These are phyloP conservation scores for Erysimum cheiranthoides DNA, from an alignment of 345 rosid species.

Conservation along the genomic window DNA sequence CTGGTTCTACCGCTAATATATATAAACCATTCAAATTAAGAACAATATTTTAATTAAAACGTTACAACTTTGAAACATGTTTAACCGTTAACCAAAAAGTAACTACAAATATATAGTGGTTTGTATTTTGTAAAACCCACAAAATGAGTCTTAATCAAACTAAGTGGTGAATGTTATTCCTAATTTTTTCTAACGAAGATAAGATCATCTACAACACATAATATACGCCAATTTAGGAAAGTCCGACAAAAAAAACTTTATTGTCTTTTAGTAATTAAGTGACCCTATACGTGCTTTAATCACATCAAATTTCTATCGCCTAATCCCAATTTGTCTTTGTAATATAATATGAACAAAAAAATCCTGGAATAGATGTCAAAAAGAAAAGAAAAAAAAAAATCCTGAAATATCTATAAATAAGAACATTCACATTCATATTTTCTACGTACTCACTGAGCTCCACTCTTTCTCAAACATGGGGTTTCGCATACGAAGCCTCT, in stretches of 20 bases:
- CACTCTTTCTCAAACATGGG: slow-evolving; percentile 3
- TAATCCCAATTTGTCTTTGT: not conserved
- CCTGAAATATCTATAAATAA: slow-evolving; percentile 14
- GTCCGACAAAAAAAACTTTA: not conserved
- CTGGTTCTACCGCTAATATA: not conserved
- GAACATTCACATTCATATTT: not conserved
- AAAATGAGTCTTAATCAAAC: not conserved
- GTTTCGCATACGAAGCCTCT: slow-evolving; percentile 11
- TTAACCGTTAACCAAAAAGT: not conserved
- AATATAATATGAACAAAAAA: not conserved
- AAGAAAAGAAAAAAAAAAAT: not conserved
- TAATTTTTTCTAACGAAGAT: not conserved
- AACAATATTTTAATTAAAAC: not conserved
- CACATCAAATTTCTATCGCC: not conserved
- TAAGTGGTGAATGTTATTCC: not conserved
- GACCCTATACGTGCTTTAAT: not conserved
- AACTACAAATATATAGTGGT: not conserved
- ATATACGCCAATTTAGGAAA: slow-evolving; percentile 5
- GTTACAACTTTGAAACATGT: not conserved
- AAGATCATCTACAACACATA: slow-evolving; percentile 4
- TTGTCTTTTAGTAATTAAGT: not conserved
- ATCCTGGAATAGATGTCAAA: not conserved
- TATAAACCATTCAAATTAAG: not conserved
- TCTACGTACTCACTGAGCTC: not conserved
- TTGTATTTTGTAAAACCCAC: not conserved